Base-by-base conservation (phyloP, 164 flowering plant species). In the Houttuynia cordata region DNA sequence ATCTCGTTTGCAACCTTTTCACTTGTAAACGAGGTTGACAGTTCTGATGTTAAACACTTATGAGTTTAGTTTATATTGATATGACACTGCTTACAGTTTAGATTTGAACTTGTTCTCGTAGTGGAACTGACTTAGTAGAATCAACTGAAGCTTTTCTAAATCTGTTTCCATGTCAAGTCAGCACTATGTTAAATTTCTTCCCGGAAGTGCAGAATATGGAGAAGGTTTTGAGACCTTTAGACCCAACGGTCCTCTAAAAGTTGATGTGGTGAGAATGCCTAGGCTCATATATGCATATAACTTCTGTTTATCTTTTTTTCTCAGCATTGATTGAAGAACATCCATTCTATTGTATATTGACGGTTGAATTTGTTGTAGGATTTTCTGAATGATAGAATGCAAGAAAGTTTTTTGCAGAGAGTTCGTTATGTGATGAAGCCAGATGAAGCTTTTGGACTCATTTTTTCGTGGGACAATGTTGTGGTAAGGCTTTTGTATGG, bases 381-480 rank as follows among this genome's bases (percentile, higher is more conserved):
- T 73, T 93, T 80, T 74, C 74, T 90, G 68, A 93, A 93, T 63
- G 92, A 90, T 24, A 81, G 73, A 64, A 63, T 93, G 70, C 97
- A 93, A 79, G 96, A 87, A 68, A 89, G 92, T 25, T 84, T 81
- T 70, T 83, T 90, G 41, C 67, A 85, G 66, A 71, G 92, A 61
- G 83, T 89, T 51, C 89, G 99, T 17, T 88, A 93, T 66, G 92
- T 96, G 12, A 84, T 93, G 96, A 93, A 93, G 76, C 99, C 99
- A 1, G 99, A 93, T 75, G 99, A 93, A 80, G 97, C 99, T 13
- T 90, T 87, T 67, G 97, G 99, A 19, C 94, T 93, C 63, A 82
- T 93, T 64, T 93, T 93, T 76, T 90, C 99, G 18, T 93, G 96
- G 96, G 99, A 93, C 66, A 89, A 86, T 78, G 98, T 90, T 20